Evolutionary conservation across 805 yeast species (phyloP), one percentile per base, ranked within the genome.

Genomic region (Wickerhamiella hasegawae): DNA sequence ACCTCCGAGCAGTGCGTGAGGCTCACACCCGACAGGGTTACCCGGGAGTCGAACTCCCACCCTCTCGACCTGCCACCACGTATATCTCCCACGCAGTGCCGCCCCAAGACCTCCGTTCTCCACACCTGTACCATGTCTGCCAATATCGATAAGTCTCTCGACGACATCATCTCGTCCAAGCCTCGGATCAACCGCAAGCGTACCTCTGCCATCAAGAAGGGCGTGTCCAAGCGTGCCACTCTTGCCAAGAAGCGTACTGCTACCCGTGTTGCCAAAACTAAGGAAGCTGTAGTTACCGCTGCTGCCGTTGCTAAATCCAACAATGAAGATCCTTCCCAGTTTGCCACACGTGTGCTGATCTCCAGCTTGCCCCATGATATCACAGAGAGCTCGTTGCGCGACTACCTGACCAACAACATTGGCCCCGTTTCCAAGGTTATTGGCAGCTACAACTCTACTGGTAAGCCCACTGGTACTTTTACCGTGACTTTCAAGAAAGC

Each of bases 381-480:
- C 24, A 40, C 41, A 30, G 54, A 49, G 44, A 32, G 32, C 31
- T 43, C 44, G 34, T 48, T 49, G 38, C 37, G 40, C 93, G 93
- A 83, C 61, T 90, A 83, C 61, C 85, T 90, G 60, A 70, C 74
- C 50, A 66, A 77, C 41, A 83, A 80, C 61, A 71, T 90, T 46
- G 98, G 98, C 48, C 81, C 84, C 45, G 82, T 87, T 48, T 64
- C 62, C 46, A 66, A 68, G 43, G 76, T 80, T 55, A 63, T 71
- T 36, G 68, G 83, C 52, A 68, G 76, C 48, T 90, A 80, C 67
- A 83, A 82, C 55, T 82, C 76, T 59, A 74, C 69, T 55, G 98
- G 97, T 35, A 73, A 73, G 58, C 82, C 93, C 45, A 79, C 79
- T 44, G 98, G 98, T 60, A 71, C 75, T 63, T 94, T 94, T 43